Conservation (phyloP, 2,329 filamentous ascomycete species). For the Phaeosphaeriaceae sp. region DNA sequence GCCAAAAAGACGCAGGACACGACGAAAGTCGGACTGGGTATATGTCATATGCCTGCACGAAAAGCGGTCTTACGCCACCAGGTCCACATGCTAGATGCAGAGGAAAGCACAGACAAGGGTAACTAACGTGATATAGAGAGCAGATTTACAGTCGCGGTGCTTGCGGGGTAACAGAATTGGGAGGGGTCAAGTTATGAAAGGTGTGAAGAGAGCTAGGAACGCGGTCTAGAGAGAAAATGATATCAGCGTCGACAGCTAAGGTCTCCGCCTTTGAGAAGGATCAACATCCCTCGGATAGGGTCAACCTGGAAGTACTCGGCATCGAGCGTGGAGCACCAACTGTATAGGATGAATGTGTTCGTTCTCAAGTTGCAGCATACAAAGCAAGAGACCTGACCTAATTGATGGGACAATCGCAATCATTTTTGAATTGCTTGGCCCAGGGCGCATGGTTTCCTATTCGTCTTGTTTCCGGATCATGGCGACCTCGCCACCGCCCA, state of each 20-base stretch:
- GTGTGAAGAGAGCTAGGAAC: conserved; percentile 2
- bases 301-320: too few species aligned
- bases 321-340: too few species aligned
- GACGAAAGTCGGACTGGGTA: conserved; percentile 19
- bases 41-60: conserved; percentile 23
- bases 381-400: too few species aligned
- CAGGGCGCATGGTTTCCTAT: too few species aligned
- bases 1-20: conserved; percentile 8
- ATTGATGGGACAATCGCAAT: too few species aligned
- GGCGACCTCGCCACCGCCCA: conserved; percentile 47
- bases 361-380: too few species aligned
- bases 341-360: too few species aligned
- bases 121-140: conserved; percentile 5
- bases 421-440: too few species aligned
- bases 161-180: neutral
- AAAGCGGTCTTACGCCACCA: conserved; percentile 18
- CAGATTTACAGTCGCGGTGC: conserved; percentile 18
- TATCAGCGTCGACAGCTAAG: too few species aligned
- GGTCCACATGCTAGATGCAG: conserved; percentile 22
- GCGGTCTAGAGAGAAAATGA: neutral
- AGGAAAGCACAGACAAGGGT: conserved; percentile 11
- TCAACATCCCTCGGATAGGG: too few species aligned
- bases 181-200: conserved; percentile 10
- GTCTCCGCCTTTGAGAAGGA: too few species aligned
- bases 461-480: conserved; percentile 3